Conservation (phyloP, 2,329 filamentous ascomycete species). For the Penicillium sp. region DNA sequence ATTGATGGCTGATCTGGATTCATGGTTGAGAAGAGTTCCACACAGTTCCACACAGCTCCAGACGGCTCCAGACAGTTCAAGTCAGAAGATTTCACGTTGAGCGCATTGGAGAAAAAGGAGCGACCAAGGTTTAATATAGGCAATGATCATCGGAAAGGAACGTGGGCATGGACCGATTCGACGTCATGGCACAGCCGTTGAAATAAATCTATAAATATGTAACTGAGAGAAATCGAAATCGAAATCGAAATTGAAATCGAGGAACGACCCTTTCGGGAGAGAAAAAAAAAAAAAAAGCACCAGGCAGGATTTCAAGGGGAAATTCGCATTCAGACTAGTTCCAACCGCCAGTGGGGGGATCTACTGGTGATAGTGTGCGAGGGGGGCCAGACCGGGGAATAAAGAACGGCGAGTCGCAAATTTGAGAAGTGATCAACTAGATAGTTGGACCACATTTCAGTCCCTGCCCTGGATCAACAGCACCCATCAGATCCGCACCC, state of each 20-base stretch:
- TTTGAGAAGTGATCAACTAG: neutral
- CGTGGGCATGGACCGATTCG: slow-evolving; percentile 17
- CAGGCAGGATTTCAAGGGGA: slow-evolving; percentile 18
- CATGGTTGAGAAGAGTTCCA: slow-evolving; percentile 5
- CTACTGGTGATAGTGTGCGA: slow-evolving; percentile 12
- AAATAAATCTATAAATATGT: neutral
- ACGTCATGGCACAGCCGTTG: slow-evolving; percentile 18
- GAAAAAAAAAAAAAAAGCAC: slow-evolving; percentile 4
- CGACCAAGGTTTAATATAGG: slow-evolving; percentile 13
- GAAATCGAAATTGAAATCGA: neutral
- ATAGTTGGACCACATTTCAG: slow-evolving; percentile 28
- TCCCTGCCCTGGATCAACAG: slow-evolving; percentile 33
- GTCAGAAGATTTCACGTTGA: neutral
- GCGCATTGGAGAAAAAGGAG: slow-evolving; percentile 18
- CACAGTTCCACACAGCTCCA: neutral
- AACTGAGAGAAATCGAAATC: neutral
- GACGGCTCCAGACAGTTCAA: neutral
- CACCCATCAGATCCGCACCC: slow-evolving; percentile 36
- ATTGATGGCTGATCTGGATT: slow-evolving; percentile 28
- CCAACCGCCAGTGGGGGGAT: slow-evolving; percentile 15
- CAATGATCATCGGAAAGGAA: slow-evolving; percentile 23
- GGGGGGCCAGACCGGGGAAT: neutral
- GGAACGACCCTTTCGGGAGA: slow-evolving; percentile 4
- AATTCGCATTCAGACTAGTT: slow-evolving; percentile 12
- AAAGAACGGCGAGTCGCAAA: neutral